These are phyloP conservation scores for Pythium rishiriense DNA, from an alignment of 352 stramenopile genomes.

Conservation along the genomic window DNA sequence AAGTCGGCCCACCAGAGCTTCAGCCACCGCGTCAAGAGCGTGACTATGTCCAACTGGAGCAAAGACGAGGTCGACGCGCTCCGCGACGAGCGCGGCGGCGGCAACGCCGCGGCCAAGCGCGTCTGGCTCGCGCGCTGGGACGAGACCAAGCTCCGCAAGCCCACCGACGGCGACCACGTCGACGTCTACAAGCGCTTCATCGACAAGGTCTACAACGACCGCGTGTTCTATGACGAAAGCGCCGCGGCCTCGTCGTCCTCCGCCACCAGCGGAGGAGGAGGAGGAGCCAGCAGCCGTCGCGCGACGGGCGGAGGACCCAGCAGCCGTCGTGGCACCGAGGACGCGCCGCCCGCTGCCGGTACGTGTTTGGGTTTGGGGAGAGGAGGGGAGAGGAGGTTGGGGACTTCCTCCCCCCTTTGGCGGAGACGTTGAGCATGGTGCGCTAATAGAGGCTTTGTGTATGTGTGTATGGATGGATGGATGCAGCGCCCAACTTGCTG, in stretches of 20 bases:
- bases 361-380: too few species aligned
- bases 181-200: slow-evolving; percentile 89
- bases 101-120: slow-evolving; percentile 80
- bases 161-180: slow-evolving; percentile 68
- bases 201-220: slow-evolving; percentile 83
- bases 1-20: slow-evolving; percentile 95
- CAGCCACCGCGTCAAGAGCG: slow-evolving; percentile 93
- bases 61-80: slow-evolving; percentile 90
- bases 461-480: not conserved
- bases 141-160: slow-evolving; percentile 66
- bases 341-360: too few species aligned
- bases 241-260: slow-evolving; percentile 8
- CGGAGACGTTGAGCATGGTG: too few species aligned
- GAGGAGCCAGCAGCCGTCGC: slow-evolving; percentile 5
- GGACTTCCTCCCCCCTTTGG: too few species aligned
- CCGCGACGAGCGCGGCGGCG: slow-evolving; percentile 80
- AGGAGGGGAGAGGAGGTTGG: too few species aligned
- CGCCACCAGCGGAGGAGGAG: too few species aligned
- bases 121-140: slow-evolving; percentile 90
- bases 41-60: slow-evolving; percentile 95
- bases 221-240: slow-evolving; percentile 70
- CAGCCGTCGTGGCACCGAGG: slow-evolving; percentile 3
- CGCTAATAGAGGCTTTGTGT: too few species aligned
- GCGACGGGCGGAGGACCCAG: not conserved
- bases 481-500: slow-evolving; percentile 45